A percentile compares a stretch with the other conserved stretches of the same genome.
These are phyloP conservation scores for Hypomyces rosellus DNA, from an alignment of 2,329 filamentous ascomycete genomes.

Conservation along the genomic window DNA sequence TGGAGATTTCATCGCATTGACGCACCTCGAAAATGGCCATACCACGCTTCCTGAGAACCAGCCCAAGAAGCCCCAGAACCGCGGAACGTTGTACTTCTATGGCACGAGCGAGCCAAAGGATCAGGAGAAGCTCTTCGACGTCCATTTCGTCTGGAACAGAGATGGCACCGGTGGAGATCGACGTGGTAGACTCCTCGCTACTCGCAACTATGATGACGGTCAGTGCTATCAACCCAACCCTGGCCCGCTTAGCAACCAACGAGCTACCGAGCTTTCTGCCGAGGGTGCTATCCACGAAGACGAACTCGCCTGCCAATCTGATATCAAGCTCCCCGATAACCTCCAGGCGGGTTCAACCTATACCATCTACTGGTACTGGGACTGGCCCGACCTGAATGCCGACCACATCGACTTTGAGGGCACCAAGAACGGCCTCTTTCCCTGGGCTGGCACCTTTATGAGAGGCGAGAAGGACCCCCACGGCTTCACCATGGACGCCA, in stretches of 20 bases:
- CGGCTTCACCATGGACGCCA: constrained; percentile 29
- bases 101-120: constrained; percentile 56
- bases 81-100: constrained; percentile 70
- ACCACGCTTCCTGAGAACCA: constrained; percentile 55
- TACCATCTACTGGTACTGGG: constrained; percentile 95
- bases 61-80: constrained; percentile 54
- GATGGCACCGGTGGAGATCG: constrained; percentile 76
- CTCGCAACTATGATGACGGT: constrained; percentile 80
- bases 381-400: constrained; percentile 64
- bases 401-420: constrained; percentile 34
- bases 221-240: constrained; percentile 77
- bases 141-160: constrained; percentile 71
- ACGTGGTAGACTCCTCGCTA: constrained; percentile 68
- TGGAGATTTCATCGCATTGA: constrained; percentile 59
- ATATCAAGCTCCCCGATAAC: constrained; percentile 67
- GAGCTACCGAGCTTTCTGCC: constrained; percentile 50
- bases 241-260: constrained; percentile 50
- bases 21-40: constrained; percentile 72
- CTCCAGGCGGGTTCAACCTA: constrained; percentile 58
- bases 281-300: constrained; percentile 46
- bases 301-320: constrained; percentile 73
- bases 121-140: constrained; percentile 48
- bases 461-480: constrained; percentile 30
- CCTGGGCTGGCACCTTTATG: constrained; percentile 36
- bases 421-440: constrained; percentile 35